Conservation (phyloP, 2,329 filamentous ascomycete genomes). For the Colletotrichum gigasporum region DNA sequence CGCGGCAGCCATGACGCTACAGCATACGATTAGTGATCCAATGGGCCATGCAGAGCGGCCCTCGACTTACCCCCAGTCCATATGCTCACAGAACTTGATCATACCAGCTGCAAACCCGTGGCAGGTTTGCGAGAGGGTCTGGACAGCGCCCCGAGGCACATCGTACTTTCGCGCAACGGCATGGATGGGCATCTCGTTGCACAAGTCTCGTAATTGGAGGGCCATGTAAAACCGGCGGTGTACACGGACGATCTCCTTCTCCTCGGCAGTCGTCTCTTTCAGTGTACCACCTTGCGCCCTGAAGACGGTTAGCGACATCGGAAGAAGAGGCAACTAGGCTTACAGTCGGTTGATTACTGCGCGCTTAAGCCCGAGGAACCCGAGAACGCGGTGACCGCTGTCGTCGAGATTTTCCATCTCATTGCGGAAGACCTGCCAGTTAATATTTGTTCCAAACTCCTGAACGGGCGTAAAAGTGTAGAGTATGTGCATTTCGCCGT, state of each 20-base stretch:
- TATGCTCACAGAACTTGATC: conserved; percentile 81
- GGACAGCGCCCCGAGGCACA: conserved; percentile 74
- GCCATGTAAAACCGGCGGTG: conserved; percentile 80
- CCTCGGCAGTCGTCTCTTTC: conserved; percentile 68
- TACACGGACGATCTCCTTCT: conserved; percentile 69
- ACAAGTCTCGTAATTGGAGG: conserved; percentile 80
- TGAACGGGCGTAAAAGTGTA: conserved; percentile 82
- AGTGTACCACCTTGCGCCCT: conserved; percentile 75
- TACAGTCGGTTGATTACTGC: conserved; percentile 74
- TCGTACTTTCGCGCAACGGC: conserved; percentile 76
- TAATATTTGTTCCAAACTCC: conserved; percentile 59
- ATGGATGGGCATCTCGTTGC: conserved; percentile 79
- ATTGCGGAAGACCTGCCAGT: conserved; percentile 78
- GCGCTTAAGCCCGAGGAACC: conserved; percentile 74
- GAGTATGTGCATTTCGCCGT: conserved; percentile 82
- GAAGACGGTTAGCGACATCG: conserved; percentile 30
- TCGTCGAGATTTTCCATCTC: conserved; percentile 77
- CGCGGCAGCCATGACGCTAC: conserved; percentile 73
- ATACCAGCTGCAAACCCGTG: conserved; percentile 83
- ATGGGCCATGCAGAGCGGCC: neutral
- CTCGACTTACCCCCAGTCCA: conserved; percentile 72
- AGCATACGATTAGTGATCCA: conserved; percentile 16
- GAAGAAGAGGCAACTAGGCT: conserved; percentile 34
- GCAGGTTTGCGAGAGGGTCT: conserved; percentile 78
- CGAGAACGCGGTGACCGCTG: conserved; percentile 74